These are phyloP conservation scores for Hemisphaericaspora xylofermentans DNA, from an alignment of 1,139 yeast species.

Conservation along the genomic window DNA sequence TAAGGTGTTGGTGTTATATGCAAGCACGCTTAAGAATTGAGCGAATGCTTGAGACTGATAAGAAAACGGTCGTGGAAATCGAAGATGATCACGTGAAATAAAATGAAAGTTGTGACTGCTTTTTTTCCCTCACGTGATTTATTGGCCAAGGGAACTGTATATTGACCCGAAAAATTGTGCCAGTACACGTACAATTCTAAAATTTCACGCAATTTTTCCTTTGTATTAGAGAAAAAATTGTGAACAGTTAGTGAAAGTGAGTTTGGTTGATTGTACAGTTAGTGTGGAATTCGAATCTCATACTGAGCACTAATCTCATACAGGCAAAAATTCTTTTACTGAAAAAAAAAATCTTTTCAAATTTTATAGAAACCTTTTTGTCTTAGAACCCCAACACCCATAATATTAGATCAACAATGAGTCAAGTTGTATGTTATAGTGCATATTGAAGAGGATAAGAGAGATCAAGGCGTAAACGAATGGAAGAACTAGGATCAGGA, in stretches of 20 bases:
- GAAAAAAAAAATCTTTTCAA: conserved; percentile 16
- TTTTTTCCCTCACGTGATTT: conserved; percentile 7
- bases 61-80: conserved; percentile 7
- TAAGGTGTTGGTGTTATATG: too few species aligned
- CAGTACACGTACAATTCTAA: conserved; percentile 1
- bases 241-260: too few species aligned
- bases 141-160: conserved; percentile 1
- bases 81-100: conserved; percentile 2
- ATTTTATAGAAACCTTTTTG: conserved; percentile 14
- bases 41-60: too few species aligned
- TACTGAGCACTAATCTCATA: neutral
- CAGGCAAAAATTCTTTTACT: conserved; percentile 9
- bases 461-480: too few species aligned
- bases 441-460: neutral
- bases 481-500: too few species aligned
- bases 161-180: neutral
- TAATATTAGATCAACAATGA: conserved; percentile 30
- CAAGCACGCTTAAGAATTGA: too few species aligned
- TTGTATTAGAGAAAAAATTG: neutral
- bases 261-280: neutral
- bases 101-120: conserved; percentile 19
- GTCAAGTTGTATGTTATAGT: conserved; percentile 30
- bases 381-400: conserved; percentile 17
- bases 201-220: neutral
- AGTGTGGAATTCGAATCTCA: neutral